A percentile compares a stretch with the other conserved stretches of the same genome.
These are phyloP conservation scores for Gaultheria prostrata DNA, from an alignment of 148 eudicot species.

Conservation along the genomic window DNA sequence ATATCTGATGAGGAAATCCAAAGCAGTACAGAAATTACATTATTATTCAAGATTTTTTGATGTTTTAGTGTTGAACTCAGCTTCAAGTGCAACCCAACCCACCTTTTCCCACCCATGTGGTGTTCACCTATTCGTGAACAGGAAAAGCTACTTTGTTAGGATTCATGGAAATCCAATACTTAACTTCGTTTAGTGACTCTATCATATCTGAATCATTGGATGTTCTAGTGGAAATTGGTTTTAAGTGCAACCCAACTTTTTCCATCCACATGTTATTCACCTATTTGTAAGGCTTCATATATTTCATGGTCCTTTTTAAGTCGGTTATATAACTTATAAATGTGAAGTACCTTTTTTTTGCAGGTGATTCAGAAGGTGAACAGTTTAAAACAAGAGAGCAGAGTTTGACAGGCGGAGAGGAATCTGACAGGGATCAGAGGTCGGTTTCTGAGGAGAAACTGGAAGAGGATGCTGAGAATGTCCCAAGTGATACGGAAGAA, in stretches of 20 bases:
- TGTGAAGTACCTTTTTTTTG: not conserved
- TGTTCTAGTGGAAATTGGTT: not conserved
- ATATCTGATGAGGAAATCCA: not conserved
- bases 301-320: not conserved
- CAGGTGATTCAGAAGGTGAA: slow-evolving; percentile 41
- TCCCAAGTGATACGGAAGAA: slow-evolving; percentile 35
- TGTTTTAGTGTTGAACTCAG: not conserved
- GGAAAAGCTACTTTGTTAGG: not conserved
- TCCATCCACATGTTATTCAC: not conserved
- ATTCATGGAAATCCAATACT: not conserved
- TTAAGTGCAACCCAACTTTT: not conserved
- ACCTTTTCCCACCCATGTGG: not conserved
- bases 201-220: not conserved
- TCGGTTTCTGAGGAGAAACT: slow-evolving; percentile 22
- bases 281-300: not conserved
- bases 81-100: not conserved
- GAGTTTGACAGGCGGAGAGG: slow-evolving; percentile 28
- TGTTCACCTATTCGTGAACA: not conserved
- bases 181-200: not conserved
- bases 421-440: slow-evolving; percentile 32
- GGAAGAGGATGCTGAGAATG: slow-evolving; percentile 35
- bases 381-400: slow-evolving; percentile 17
- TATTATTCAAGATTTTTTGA: not conserved
- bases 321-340: not conserved
- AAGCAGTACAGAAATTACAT: not conserved